Evolutionary conservation across 2,329 filamentous ascomycete genomes (phyloP).

Genomic region (Tolypocladium paradoxum): DNA sequence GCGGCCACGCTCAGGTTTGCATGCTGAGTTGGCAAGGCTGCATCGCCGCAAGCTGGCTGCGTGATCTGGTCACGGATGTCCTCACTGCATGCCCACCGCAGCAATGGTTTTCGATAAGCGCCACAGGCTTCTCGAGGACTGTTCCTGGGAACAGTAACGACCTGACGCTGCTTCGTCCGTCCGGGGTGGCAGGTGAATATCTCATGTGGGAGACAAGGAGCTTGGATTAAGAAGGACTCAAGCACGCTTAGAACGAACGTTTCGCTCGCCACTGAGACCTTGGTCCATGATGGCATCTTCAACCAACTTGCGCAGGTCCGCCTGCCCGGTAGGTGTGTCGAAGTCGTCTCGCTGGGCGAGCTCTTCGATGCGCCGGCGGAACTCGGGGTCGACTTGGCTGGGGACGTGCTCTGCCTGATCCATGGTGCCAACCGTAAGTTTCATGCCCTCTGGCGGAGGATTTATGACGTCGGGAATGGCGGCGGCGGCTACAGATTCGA

Average conservation of each 20-base stretch:
- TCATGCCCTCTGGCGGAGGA: slow-evolving; percentile 63
- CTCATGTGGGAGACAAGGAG: slow-evolving; percentile 49
- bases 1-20: slow-evolving; percentile 25
- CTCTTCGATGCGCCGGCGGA: slow-evolving; percentile 79
- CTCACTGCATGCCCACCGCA: slow-evolving; percentile 30
- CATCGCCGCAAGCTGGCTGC: slow-evolving; percentile 41
- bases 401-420: slow-evolving; percentile 48
- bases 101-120: slow-evolving; percentile 45
- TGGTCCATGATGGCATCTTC: slow-evolving; percentile 67
- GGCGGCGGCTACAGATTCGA: slow-evolving; percentile 17
- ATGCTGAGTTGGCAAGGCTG: slow-evolving; percentile 51
- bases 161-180: slow-evolving; percentile 42
- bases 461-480: slow-evolving; percentile 35
- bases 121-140: slow-evolving; percentile 38
- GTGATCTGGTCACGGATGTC: slow-evolving; percentile 33
- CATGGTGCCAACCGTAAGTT: slow-evolving; percentile 69
- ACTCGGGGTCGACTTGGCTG: slow-evolving; percentile 65
- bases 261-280: slow-evolving; percentile 51
- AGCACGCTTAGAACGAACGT: slow-evolving; percentile 49
- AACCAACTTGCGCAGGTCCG: slow-evolving; percentile 66
- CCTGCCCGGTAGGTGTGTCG: slow-evolving; percentile 68
- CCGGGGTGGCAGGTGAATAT: slow-evolving; percentile 39
- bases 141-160: slow-evolving; percentile 35
- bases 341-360: slow-evolving; percentile 78
- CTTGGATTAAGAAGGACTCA: slow-evolving; percentile 30